Percentiles rank a stretch among this genome's conserved stretches.
Evolutionary conservation across 805 yeast species (phyloP).

Genomic region (Lachancea sp.): DNA sequence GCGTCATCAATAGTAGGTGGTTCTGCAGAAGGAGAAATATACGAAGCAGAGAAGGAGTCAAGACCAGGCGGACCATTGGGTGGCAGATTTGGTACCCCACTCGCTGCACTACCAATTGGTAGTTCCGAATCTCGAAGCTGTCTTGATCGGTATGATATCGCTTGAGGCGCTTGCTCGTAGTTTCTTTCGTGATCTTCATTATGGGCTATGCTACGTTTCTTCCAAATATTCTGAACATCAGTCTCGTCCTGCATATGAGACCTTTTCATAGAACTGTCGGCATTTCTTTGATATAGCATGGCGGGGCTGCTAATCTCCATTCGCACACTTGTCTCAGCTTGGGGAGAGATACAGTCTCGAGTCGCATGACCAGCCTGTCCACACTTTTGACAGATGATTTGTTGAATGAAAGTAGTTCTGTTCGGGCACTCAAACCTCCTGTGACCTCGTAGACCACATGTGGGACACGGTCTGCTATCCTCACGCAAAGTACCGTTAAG

Average conservation of each 20-base stretch:
- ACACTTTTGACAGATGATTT: constrained; percentile 67
- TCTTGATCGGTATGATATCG: constrained; percentile 14
- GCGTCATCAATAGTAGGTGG: neutral
- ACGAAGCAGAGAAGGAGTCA: neutral
- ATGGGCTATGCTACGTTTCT: constrained; percentile 1
- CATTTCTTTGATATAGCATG: constrained; percentile 6
- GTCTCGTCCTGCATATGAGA: neutral
- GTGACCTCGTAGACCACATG: constrained; percentile 65
- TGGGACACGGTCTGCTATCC: constrained; percentile 57
- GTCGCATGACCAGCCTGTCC: constrained; percentile 83
- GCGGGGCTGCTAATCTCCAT: constrained; percentile 6
- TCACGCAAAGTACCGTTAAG: constrained; percentile 91
- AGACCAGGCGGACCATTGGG: constrained; percentile 3
- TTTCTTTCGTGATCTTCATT: neutral
- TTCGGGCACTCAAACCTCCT: constrained; percentile 59
- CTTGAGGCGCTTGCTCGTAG: neutral
- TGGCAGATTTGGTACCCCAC: neutral
- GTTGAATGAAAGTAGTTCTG: constrained; percentile 43
- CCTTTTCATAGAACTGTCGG: constrained; percentile 1
- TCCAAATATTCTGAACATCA: constrained; percentile 3
- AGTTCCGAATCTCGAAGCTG: constrained; percentile 10
- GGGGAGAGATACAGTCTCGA: constrained; percentile 57
- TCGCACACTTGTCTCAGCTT: neutral
- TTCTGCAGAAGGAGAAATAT: neutral
- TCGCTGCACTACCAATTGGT: neutral